Evolutionary conservation across 352 stramenopile species (phyloP).

Genomic region (Lagenidium giganteum): DNA sequence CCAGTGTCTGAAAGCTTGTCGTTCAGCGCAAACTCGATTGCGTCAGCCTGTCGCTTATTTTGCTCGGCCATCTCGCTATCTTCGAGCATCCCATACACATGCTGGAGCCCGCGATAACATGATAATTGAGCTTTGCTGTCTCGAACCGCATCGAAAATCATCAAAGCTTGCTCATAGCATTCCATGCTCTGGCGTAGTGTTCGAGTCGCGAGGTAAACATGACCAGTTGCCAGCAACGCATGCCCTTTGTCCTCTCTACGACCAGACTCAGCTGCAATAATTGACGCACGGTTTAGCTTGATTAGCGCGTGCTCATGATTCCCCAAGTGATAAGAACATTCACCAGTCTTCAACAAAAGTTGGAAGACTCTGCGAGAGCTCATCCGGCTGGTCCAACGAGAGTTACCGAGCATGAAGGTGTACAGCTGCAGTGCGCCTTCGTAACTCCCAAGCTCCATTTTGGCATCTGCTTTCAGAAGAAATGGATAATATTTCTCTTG

Average conservation of each 20-base stretch:
- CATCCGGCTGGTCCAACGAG: conserved; percentile 37
- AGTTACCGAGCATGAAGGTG: conserved; percentile 30
- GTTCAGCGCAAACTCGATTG: conserved; percentile 58
- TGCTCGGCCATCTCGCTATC: conserved; percentile 39
- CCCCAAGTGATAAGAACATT: conserved; percentile 26
- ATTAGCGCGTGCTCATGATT: conserved; percentile 46
- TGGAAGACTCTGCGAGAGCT: conserved; percentile 14
- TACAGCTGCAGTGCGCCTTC: conserved; percentile 36
- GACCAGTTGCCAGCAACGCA: conserved; percentile 23
- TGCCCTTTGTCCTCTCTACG: conserved; percentile 28
- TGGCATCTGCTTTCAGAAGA: conserved; percentile 52
- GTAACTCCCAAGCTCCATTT: conserved; percentile 49
- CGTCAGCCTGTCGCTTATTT: conserved; percentile 47
- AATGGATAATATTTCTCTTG: conserved; percentile 37
- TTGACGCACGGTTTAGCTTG: conserved; percentile 37
- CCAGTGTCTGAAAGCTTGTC: conserved; percentile 36
- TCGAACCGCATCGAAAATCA: conserved; percentile 41
- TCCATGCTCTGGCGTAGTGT: conserved; percentile 45
- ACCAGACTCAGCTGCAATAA: conserved; percentile 25
- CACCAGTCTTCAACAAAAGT: conserved; percentile 33
- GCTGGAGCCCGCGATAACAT: conserved; percentile 59
- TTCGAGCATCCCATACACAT: conserved; percentile 35
- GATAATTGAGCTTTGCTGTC: conserved; percentile 37
- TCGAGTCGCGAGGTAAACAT: conserved; percentile 31
- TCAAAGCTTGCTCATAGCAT: conserved; percentile 44